Percentiles rank a stretch among this genome's conserved stretches.
Evolutionary conservation across 495 filamentous ascomycete species (phyloP).

Genomic region (Penicillium canariense): DNA sequence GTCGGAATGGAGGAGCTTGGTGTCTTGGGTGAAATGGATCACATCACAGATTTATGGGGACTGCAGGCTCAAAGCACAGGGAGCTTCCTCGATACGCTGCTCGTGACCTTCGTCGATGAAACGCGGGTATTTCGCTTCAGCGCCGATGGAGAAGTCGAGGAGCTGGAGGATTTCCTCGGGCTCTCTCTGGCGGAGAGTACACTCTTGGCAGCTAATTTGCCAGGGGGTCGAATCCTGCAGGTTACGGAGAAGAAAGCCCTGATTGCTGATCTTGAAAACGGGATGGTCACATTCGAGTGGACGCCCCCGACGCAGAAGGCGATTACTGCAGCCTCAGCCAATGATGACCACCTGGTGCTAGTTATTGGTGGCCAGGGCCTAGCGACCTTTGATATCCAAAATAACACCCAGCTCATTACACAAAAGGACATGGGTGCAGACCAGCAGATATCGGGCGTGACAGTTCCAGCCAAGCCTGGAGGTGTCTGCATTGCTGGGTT

Average conservation of each 20-base stretch:
- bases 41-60: conserved; percentile 69
- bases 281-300: conserved; percentile 69
- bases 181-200: conserved; percentile 69
- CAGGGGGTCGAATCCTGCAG: conserved; percentile 66
- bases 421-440: conserved; percentile 58
- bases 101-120: conserved; percentile 79
- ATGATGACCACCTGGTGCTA: conserved; percentile 63
- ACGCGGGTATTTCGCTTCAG: conserved; percentile 81
- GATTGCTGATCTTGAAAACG: conserved; percentile 67
- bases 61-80: conserved; percentile 49
- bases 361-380: conserved; percentile 68
- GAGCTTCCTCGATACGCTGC: conserved; percentile 62
- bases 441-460: conserved; percentile 81
- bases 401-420: conserved; percentile 54
- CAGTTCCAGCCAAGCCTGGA: conserved; percentile 52
- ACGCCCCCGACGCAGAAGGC: conserved; percentile 49
- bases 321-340: conserved; percentile 80
- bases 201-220: conserved; percentile 65
- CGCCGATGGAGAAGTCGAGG: conserved; percentile 75
- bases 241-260: conserved; percentile 64
- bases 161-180: conserved; percentile 69
- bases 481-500: conserved; percentile 74
- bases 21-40: conserved; percentile 73
- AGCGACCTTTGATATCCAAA: conserved; percentile 60
- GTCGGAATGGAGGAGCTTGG: conserved; percentile 90